Base-by-base conservation (phyloP, 768 basidiomycete species). In the Lentinus tigrinus region DNA sequence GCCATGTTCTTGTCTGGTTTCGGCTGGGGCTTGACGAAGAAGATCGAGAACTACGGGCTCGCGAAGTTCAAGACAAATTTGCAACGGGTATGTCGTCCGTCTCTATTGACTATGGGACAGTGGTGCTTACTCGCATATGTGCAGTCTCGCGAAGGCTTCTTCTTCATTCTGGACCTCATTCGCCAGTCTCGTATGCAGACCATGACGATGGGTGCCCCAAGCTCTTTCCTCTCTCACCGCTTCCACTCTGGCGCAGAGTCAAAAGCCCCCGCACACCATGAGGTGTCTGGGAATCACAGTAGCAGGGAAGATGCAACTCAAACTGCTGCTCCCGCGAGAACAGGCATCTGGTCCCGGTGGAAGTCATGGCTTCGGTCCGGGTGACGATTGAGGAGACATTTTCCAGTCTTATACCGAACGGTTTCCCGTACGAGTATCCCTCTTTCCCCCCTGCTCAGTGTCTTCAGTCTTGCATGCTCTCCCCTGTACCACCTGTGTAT, bases 131-230 rank as follows among this genome's bases (percentile, higher is more conserved):
- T 49, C 37, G 54, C n/a, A n/a, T n/a, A n/a, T n/a, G 14, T 51
- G 17, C 60, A 93, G 91, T 93, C 90, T 65, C 89, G 91, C 43
- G 89, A 93, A 72, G 94, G 94, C 6, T 88, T 97, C 60, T 85
- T 89, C 40, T 79, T 93, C 42, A 88, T 96, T 56, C 80, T 96
- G 48, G 80, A 80, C 58, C 79, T 91, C 52, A 73, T 96, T 31
- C 88, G 93, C 43, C 87, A 93, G 71, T 87, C 92, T 49, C 88
- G 91, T 56, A 77, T 78, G 47, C 78, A 83, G 58, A 77, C 81
- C 38, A 76, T 82, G 74, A 64, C 75, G 16, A 69, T 79, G 37
- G 78, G 75, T 14, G 73, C 69, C 16, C 73, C 77, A 42, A 70
- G 67, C 49, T 70, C 73, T 19, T 68, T 60, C 53, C 65, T 67